Evolutionary conservation across 1,139 yeast species (phyloP), one percentile per base, ranked within the genome.

Genomic region (Lodderomyces oxycetoniae): DNA sequence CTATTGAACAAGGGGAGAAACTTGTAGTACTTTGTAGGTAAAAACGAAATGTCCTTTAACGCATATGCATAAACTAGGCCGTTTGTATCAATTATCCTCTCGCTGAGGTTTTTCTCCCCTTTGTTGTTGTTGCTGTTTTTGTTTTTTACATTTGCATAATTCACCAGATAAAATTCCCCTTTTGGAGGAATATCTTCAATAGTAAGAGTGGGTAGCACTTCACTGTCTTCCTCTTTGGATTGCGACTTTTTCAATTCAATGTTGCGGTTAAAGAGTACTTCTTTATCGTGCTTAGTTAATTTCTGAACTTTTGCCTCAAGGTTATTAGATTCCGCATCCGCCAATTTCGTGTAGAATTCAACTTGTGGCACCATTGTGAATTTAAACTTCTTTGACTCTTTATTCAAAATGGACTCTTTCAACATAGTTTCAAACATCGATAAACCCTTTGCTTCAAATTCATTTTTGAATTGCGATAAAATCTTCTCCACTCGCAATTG

Each of bases 1-100:
- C 81, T 82, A 8, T 83, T 67, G 58, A 85, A 91, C 31, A 93
- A 57, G 0, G 96, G 86, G 43, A 93, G 58, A 46, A 74, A 87
- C 22, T 80, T 79, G 41, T 79, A 71, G 32, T 82, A 65, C 13
- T 74, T 74, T 3, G 63, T 48, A 9, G 95, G 91, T 19, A 82
- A 53, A 34, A 63, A 66, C 2, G 77, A 53, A 17, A 87, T 57
- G 31, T 73, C 65, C 43, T 77, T 71, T 26, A 74, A 59, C 11
- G 82, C 85, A 32, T 80, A 69, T 38, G 79, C 67, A 50, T 88
- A 88, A 0, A 85, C 71, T 35, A 87, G 61, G 0, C 91, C 94
- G 49, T 85, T 85, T 2, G 94, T 75, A 43, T 80, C 81, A 2
- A 81, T 77, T 6, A 71, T 53, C 48, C 85, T 62, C 40, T 65